Percentiles rank a stretch among this genome's conserved stretches.
Conservation (phyloP, 2,329 filamentous ascomycete genomes). For the Fusarium papillatum region DNA sequence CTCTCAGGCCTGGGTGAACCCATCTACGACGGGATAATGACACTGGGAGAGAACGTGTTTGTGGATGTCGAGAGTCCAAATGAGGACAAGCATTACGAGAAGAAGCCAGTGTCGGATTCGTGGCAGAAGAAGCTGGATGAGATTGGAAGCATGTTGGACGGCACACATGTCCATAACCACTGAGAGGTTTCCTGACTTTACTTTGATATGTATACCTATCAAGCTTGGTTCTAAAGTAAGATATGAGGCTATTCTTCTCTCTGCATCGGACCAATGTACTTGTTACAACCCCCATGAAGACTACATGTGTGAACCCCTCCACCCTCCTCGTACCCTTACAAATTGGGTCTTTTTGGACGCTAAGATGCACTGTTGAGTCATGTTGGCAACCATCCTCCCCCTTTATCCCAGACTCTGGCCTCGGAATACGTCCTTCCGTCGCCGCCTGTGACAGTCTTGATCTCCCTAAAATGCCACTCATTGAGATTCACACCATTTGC, state of each 20-base stretch:
- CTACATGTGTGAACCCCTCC: background rate
- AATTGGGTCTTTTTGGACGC: background rate
- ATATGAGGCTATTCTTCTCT: background rate
- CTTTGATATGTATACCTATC: background rate
- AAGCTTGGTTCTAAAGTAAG: background rate
- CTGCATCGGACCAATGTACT: background rate
- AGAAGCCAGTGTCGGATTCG: constrained; percentile 23
- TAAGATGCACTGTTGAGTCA: background rate
- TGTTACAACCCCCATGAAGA: background rate
- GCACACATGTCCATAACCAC: constrained; percentile 4
- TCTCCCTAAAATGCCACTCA: background rate
- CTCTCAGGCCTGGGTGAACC: background rate
- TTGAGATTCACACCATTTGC: background rate
- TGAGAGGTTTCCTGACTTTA: background rate
- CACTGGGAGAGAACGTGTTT: constrained; percentile 28
- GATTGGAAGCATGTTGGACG: constrained; percentile 38
- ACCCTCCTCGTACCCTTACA: no score
- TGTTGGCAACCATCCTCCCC: background rate
- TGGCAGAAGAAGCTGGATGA: constrained; percentile 41
- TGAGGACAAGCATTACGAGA: constrained; percentile 27
- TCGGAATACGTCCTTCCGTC: background rate
- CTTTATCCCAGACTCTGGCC: background rate
- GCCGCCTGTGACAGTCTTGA: background rate
- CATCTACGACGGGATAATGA: constrained; percentile 22
- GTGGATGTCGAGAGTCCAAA: constrained; percentile 40